phyloP scores from a whole-genome alignment of 2,329 filamentous ascomycete species.

The Xylariaceae sp. region DNA sequence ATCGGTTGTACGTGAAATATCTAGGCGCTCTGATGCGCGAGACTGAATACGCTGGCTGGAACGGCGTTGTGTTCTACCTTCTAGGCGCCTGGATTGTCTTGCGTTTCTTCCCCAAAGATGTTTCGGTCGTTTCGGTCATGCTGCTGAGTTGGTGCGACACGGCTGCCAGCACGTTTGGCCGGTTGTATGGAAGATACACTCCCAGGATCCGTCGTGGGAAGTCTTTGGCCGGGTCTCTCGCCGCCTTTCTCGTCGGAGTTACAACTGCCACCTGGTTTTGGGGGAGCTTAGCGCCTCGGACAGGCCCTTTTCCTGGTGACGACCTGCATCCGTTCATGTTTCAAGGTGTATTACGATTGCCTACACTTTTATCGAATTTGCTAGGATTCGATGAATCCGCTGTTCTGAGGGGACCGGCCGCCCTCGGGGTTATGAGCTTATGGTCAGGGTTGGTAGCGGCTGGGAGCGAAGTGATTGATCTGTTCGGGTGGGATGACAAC shows the following conservation, averaged over 20 bases:
- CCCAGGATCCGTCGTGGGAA: constrained; percentile 80
- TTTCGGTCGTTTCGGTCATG: constrained; percentile 82
- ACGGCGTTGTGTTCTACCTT: constrained; percentile 95
- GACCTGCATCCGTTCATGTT: constrained; percentile 73
- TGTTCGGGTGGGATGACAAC: constrained; percentile 96
- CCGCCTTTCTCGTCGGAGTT: constrained; percentile 79
- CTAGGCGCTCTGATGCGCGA: constrained; percentile 94
- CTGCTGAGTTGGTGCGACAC: constrained; percentile 98
- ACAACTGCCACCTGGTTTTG: constrained; percentile 80
- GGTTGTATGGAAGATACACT: constrained; percentile 84
- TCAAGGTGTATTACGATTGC: constrained; percentile 67
- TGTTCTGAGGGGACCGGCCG: constrained; percentile 63
- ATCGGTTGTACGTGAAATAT: constrained; percentile 76
- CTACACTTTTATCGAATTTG: constrained; percentile 49
- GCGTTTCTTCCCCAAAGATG: constrained; percentile 84
- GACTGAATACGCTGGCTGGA: constrained; percentile 88
- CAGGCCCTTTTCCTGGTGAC: constrained; percentile 63
- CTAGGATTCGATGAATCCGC: constrained; percentile 56
- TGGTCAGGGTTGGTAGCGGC: constrained; percentile 87
- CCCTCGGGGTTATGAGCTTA: constrained; percentile 73
- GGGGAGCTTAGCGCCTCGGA: constrained; percentile 71
- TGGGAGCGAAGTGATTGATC: constrained; percentile 80
- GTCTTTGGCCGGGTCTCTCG: constrained; percentile 81
- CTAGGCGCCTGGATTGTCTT: constrained; percentile 84
- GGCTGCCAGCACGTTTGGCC: constrained; percentile 88